A percentile compares a stretch with the other conserved stretches of the same genome.
These are phyloP conservation scores for Candida sonorensis DNA, from an alignment of 805 yeast genomes.

Conservation along the genomic window DNA sequence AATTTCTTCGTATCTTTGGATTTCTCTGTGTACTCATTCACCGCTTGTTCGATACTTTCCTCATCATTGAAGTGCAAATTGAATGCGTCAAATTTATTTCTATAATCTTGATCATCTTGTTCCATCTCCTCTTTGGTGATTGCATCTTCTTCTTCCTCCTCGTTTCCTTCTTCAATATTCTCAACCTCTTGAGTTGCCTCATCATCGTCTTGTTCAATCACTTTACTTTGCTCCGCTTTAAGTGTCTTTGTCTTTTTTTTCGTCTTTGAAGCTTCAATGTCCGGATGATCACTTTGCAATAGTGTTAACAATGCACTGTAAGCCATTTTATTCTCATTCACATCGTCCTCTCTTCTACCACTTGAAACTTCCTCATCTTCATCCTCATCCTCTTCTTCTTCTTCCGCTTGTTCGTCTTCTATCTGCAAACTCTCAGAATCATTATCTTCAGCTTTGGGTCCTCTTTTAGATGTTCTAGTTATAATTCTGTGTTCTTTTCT, in stretches of 20 bases:
- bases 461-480: conserved; percentile 46
- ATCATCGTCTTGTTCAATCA: conserved; percentile 10
- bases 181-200: conserved; percentile 3
- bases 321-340: conserved; percentile 16
- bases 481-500: conserved; percentile 56
- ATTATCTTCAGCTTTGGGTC: conserved; percentile 9
- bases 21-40: conserved; percentile 15
- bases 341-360: conserved; percentile 18
- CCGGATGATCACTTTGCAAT: conserved; percentile 18
- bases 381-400: conserved; percentile 23
- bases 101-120: conserved; percentile 27
- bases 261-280: conserved; percentile 6
- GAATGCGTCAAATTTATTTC: conserved; percentile 53
- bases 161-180: conserved; percentile 14
- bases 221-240: conserved; percentile 11
- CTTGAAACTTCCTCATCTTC: too few species aligned
- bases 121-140: conserved; percentile 32
- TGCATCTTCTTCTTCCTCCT: conserved; percentile 8
- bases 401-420: conserved; percentile 20
- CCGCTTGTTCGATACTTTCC: conserved; percentile 29
- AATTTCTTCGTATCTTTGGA: conserved; percentile 12
- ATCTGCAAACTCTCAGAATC: conserved; percentile 9
- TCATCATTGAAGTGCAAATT: conserved; percentile 63
- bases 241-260: conserved; percentile 6
- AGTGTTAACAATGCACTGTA: conserved; percentile 25